Conservation (phyloP, 352 stramenopile species). For the Phytopythium oedochilum region DNA sequence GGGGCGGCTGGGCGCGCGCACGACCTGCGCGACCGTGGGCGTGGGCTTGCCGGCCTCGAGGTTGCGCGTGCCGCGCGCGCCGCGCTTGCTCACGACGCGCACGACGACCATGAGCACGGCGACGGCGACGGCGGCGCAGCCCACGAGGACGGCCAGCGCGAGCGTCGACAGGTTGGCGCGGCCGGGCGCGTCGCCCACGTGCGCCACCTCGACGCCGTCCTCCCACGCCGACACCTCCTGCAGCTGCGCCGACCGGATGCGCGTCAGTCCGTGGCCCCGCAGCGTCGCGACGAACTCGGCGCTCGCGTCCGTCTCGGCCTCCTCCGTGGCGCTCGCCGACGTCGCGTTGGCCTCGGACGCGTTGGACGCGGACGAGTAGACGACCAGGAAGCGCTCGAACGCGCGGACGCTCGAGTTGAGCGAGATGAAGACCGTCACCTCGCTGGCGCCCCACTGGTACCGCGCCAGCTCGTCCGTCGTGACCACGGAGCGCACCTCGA, state of each 20-base stretch:
- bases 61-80: constrained; percentile 12
- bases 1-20: constrained; percentile 17
- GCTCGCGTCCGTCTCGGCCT: constrained; percentile 1
- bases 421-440: constrained; percentile 31
- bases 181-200: constrained; percentile 21
- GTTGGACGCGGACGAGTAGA: constrained; percentile 17
- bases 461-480: constrained; percentile 18
- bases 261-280: constrained; percentile 20
- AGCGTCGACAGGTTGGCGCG: constrained; percentile 14
- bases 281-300: constrained; percentile 23
- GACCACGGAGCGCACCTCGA: constrained; percentile 28
- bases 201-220: constrained; percentile 28
- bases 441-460: constrained; percentile 30
- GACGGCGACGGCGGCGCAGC: constrained; percentile 23
- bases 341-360: constrained; percentile 8
- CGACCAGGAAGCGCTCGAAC: constrained; percentile 33
- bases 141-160: constrained; percentile 20
- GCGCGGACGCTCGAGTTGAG: constrained; percentile 28
- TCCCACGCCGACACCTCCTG: constrained; percentile 29
- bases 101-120: constrained; percentile 25
- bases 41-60: constrained; percentile 10
- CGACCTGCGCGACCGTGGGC: constrained; percentile 13
- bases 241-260: constrained; percentile 28
- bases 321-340: neutral
- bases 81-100: constrained; percentile 22